Evolutionary conservation across 2,329 filamentous ascomycete species (phyloP).

Genomic region (Exserohilum rostratum): DNA sequence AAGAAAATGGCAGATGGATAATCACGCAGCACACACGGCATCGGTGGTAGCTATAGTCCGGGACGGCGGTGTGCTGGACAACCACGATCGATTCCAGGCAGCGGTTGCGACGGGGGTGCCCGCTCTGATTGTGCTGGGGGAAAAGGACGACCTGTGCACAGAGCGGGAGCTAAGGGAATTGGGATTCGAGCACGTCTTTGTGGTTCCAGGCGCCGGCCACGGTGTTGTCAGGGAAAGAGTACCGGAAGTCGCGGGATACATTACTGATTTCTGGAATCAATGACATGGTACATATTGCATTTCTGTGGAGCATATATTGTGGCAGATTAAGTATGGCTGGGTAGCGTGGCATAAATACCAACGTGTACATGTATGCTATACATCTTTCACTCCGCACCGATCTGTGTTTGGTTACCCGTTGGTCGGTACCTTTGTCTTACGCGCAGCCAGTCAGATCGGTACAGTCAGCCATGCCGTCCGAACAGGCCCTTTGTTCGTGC

Average conservation of each 20-base stretch:
- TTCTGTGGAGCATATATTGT: too few relatives aligned
- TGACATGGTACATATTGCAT: too few relatives aligned
- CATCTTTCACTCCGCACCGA: too few relatives aligned
- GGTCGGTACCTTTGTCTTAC: too few relatives aligned
- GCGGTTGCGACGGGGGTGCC: constrained; percentile 34
- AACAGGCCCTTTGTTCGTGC: too few relatives aligned
- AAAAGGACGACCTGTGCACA: constrained; percentile 45
- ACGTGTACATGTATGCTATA: too few relatives aligned
- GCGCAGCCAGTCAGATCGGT: too few relatives aligned
- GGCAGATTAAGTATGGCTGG: too few relatives aligned
- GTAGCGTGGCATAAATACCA: too few relatives aligned
- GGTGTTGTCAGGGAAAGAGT: constrained; percentile 48
- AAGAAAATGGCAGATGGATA: constrained; percentile 55
- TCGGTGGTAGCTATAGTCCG: constrained; percentile 56
- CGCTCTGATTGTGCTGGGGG: constrained; percentile 46
- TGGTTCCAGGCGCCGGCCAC: constrained; percentile 51
- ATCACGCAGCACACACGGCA: constrained; percentile 55
- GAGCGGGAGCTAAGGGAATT: constrained; percentile 39
- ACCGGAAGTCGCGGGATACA: constrained; percentile 41
- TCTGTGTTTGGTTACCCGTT: too few relatives aligned
- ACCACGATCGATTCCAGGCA: constrained; percentile 40
- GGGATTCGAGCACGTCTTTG: constrained; percentile 46
- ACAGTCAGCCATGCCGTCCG: too few relatives aligned
- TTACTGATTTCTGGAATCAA: too few relatives aligned
- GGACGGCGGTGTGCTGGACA: constrained; percentile 54